These are phyloP conservation scores for Botrytis fragariae DNA, from an alignment of 2,329 filamentous ascomycete species.

Conservation along the genomic window DNA sequence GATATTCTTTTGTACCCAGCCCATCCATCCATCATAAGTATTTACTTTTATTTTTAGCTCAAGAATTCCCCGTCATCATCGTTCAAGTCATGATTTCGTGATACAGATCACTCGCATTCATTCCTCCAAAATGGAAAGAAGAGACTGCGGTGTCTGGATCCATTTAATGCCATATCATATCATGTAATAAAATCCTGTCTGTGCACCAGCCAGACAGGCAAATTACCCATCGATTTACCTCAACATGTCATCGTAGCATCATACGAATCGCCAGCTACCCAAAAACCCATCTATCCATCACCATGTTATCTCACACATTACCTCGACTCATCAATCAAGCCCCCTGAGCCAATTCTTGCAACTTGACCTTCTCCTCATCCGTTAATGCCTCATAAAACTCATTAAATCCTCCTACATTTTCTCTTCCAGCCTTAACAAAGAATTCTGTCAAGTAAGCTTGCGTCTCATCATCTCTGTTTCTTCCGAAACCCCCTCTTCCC, in stretches of 20 bases:
- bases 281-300: background rate
- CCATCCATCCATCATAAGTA: background rate
- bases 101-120: background rate
- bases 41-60: background rate
- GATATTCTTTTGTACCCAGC: background rate
- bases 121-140: background rate
- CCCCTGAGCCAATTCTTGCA: slow-evolving; percentile 41
- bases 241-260: background rate
- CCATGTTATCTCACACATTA: background rate
- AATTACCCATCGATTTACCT: background rate
- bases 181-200: background rate
- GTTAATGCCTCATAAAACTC: slow-evolving; percentile 40
- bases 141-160: background rate
- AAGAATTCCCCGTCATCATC: background rate
- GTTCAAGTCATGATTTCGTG: background rate
- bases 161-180: background rate
- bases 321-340: background rate
- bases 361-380: slow-evolving; percentile 48
- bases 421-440: slow-evolving; percentile 53
- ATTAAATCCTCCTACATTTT: slow-evolving; percentile 41
- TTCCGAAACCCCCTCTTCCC: slow-evolving; percentile 50
- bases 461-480: slow-evolving; percentile 85
- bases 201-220: background rate
- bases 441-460: slow-evolving; percentile 81
- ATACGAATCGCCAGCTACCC: background rate